Conservation (phyloP, 2,329 filamentous ascomycete species). For the Alternaria triticimaculans region DNA sequence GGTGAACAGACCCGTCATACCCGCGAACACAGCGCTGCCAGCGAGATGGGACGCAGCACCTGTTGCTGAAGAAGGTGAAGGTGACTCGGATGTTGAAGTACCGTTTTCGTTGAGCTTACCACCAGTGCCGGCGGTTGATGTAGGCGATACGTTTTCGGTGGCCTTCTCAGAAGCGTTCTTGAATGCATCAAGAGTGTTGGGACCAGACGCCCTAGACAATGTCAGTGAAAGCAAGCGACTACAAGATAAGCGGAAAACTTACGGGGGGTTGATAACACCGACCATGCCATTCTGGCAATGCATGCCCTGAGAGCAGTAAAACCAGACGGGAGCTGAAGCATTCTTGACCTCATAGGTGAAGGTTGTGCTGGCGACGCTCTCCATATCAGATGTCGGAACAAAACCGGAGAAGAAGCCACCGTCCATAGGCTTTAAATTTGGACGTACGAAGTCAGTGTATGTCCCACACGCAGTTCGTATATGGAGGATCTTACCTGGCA, state of each 20-base stretch:
- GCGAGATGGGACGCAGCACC: conserved; percentile 37
- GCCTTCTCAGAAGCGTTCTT: conserved; percentile 31
- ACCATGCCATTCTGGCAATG: conserved; percentile 52
- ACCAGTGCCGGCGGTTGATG: conserved; percentile 31
- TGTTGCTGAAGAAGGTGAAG: conserved; percentile 18
- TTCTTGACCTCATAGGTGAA: conserved; percentile 46
- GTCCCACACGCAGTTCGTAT: not conserved
- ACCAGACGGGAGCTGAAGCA: conserved; percentile 47
- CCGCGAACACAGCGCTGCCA: conserved; percentile 34
- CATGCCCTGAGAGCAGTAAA: conserved; percentile 50
- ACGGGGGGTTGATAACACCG: conserved; percentile 50
- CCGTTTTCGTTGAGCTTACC: conserved; percentile 33
- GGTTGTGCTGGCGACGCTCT: conserved; percentile 30
- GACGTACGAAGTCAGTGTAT: not conserved
- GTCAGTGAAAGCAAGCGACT: conserved; percentile 15
- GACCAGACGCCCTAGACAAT: conserved; percentile 21
- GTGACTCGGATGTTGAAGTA: conserved; percentile 17
- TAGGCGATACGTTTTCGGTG: conserved; percentile 30
- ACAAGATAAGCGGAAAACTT: conserved; percentile 16
- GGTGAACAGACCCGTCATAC: conserved; percentile 36
- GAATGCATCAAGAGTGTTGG: conserved; percentile 33
- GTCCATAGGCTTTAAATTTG: conserved; percentile 25
- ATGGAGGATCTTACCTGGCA: conserved; percentile 25
- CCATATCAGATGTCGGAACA: conserved; percentile 36
- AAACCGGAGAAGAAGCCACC: conserved; percentile 50